These are phyloP conservation scores for Fusarium hostae DNA, from an alignment of 2,329 filamentous ascomycete species.

Conservation along the genomic window DNA sequence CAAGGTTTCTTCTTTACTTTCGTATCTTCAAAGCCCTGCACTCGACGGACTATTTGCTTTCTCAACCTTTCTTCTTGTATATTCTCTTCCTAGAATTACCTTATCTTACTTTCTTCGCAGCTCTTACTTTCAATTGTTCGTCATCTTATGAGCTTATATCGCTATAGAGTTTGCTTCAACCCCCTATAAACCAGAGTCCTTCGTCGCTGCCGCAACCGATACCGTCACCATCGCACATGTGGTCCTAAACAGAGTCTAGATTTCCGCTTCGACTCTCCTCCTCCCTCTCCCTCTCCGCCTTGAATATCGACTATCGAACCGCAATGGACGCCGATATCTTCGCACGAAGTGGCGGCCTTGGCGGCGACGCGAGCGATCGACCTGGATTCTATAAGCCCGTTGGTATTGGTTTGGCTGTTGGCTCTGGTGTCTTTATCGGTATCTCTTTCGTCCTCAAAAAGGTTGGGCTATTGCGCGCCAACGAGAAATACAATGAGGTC, in stretches of 20 bases:
- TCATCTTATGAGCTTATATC: neutral
- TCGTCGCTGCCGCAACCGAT: slow-evolving; percentile 39
- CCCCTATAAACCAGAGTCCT: slow-evolving; percentile 23
- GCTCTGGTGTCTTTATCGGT: slow-evolving; percentile 92
- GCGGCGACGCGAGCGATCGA: slow-evolving; percentile 45
- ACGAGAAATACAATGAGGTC: slow-evolving; percentile 95
- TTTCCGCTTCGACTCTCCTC: slow-evolving; percentile 22
- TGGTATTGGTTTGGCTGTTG: slow-evolving; percentile 85
- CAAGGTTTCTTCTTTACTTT: slow-evolving; percentile 38
- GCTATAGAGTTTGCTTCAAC: slow-evolving; percentile 1
- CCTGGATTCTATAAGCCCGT: slow-evolving; percentile 80
- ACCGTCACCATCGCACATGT: slow-evolving; percentile 39
- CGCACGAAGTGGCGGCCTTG: slow-evolving; percentile 33
- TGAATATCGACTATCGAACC: neutral
- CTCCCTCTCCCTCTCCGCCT: neutral
- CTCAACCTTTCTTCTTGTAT: slow-evolving; percentile 13
- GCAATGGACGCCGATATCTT: slow-evolving; percentile 43
- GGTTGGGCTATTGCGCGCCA: slow-evolving; percentile 87
- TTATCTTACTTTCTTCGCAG: neutral
- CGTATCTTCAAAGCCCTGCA: neutral
- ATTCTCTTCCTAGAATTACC: neutral
- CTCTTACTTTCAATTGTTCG: neutral
- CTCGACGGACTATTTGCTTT: neutral
- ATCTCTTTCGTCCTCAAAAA: slow-evolving; percentile 97
- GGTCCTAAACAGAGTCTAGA: slow-evolving; percentile 34